Conservation (phyloP, 352 stramenopile genomes). For the Globisporangium middletonii region DNA sequence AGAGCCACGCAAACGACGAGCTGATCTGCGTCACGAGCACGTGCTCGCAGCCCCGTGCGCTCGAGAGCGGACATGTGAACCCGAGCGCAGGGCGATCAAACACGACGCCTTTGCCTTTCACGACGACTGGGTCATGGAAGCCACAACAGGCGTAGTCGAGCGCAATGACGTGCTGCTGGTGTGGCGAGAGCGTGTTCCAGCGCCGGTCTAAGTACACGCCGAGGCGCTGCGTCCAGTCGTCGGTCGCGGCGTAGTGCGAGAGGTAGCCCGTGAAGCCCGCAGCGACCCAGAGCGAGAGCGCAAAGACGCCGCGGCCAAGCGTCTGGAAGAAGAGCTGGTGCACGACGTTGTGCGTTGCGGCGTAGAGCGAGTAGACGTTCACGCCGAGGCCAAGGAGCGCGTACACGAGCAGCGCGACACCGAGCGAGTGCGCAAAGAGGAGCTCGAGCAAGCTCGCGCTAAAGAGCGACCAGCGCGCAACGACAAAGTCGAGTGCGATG, state of each 20-base stretch:
- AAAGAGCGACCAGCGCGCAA: conserved; percentile 27
- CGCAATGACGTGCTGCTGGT: conserved; percentile 27
- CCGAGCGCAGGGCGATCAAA: conserved; percentile 38
- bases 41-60: conserved; percentile 27
- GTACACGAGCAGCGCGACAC: conserved; percentile 26
- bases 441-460: conserved; percentile 43
- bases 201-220: conserved; percentile 28
- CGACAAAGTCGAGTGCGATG: conserved; percentile 33
- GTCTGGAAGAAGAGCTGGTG: conserved; percentile 41
- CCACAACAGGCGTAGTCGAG: conserved; percentile 47
- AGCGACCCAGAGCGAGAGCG: conserved; percentile 21
- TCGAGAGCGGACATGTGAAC: conserved; percentile 33
- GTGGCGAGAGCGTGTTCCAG: conserved; percentile 27
- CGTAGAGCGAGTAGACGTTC: conserved; percentile 31
- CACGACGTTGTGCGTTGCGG: conserved; percentile 25
- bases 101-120: conserved; percentile 24
- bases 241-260: conserved; percentile 25
- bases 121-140: conserved; percentile 38
- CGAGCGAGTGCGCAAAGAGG: conserved; percentile 35
- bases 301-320: conserved; percentile 5
- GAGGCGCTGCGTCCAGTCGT: conserved; percentile 25
- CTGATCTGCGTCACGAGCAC: conserved; percentile 26
- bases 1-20: conserved; percentile 40
- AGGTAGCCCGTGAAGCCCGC: conserved; percentile 30
- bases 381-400: conserved; percentile 20